A percentile compares a stretch with the other conserved stretches of the same genome.
Conservation (phyloP, 179 eudicot genomes). For the Sideroxylon spinosum region DNA sequence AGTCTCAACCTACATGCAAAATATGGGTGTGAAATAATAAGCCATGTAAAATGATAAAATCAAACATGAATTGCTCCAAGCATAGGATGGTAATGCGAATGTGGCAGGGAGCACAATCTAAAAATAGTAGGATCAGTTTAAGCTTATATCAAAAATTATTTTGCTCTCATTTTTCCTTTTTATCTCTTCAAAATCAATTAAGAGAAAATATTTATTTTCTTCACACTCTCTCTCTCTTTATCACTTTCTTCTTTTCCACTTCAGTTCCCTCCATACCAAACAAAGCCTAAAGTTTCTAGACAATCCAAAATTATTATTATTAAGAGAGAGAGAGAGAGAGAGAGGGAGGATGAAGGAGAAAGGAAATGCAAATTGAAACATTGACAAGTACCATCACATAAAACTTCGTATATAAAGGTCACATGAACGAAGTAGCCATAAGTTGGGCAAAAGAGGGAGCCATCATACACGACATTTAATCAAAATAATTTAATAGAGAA, state of each 20-base stretch:
- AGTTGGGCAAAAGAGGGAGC: neutral
- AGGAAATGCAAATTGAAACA: neutral
- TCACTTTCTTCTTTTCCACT: too few species aligned
- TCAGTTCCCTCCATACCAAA: neutral
- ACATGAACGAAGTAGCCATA: neutral
- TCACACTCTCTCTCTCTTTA: too few species aligned
- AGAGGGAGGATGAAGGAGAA: neutral
- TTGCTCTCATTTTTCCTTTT: too few species aligned
- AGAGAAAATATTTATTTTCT: too few species aligned
- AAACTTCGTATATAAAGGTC: neutral
- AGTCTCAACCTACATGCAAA: constrained; percentile 66
- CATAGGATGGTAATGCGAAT: neutral
- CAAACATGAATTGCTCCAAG: neutral
- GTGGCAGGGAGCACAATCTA: neutral
- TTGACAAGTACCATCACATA: neutral
- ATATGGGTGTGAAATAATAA: neutral
- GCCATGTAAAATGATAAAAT: neutral
- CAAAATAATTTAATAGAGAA: neutral
- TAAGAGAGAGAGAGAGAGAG: neutral
- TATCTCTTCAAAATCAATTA: too few species aligned
- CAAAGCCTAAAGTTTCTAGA: neutral
- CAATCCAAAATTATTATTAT: neutral
- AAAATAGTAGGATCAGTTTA: neutral
- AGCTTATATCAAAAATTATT: neutral
- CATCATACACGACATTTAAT: neutral